Base-by-base conservation (phyloP, 163 green algal genomes). In the Scenedesmus sp. region DNA sequence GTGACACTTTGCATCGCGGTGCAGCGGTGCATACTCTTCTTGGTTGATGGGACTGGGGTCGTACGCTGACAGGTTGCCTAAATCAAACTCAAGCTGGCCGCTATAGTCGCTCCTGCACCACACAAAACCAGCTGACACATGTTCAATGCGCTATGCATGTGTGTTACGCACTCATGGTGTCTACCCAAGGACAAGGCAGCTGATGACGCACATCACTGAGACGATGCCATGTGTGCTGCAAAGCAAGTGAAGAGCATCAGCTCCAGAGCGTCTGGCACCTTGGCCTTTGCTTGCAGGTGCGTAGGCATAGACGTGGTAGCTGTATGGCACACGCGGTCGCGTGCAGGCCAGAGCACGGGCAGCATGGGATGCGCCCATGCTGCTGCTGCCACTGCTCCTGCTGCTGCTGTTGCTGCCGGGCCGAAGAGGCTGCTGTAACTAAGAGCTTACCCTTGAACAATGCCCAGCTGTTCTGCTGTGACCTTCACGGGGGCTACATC, bases 1-100 rank as follows among this genome's bases (percentile, higher is more conserved):
- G 13, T 61, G 76, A 37, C 86, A 94, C 22, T 46, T 92, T n/a
- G 78, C 90, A 30, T 90, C 81, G 40, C 87, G 81, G 68, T 91
- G 68, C 35, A 85, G 42, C 16, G 43, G 79, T 4, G 88, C 37
- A 76, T 86, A 91, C 3, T 89, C 80, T 5, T 85, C 76, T 1
- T 90, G 30, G 40, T 98, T 95, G 7, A 98, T 1, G 0, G 97
- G 94, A 22, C 90, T 93, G 1, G 95, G 95, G 89, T 99, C 97
- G 44, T 93, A 97, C 1, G 96, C 97, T n/a, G 91, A 89, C 83
- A 99, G 90, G 83, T 99, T 97, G 49, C 98, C 98, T 22, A 99
- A 22, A 86, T 99, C 98, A 68, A 97, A 94, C 42, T 99, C 95
- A 0, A 99, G 89, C 26, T 95, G 88, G 0, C 94, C 94, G 24